These are phyloP conservation scores for Arabidopsis suecica DNA, from an alignment of 345 rosid genomes.

Conservation along the genomic window DNA sequence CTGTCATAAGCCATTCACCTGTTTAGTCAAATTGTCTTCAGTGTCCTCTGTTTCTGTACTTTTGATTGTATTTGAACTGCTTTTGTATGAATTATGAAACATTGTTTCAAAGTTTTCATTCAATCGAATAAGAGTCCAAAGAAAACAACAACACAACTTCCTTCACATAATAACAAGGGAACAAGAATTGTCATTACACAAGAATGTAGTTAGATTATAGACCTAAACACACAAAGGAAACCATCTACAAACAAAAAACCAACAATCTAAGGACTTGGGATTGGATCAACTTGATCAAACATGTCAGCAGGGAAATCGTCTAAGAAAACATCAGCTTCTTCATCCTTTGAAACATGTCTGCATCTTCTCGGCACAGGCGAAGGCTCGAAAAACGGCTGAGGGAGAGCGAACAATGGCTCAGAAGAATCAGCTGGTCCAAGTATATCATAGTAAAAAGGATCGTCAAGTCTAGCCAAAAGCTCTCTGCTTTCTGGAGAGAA, in stretches of 20 bases:
- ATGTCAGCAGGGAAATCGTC: slow-evolving; percentile 79
- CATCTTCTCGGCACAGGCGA: slow-evolving; percentile 32
- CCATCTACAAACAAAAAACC: not conserved
- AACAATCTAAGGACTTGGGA: slow-evolving; percentile 55
- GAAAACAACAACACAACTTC: not conserved
- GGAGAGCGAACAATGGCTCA: slow-evolving; percentile 48
- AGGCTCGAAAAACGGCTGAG: slow-evolving; percentile 58
- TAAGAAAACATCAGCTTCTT: slow-evolving; percentile 58
- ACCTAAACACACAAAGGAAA: slow-evolving; percentile 32
- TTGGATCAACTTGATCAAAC: slow-evolving; percentile 66
- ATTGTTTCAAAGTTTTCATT: slow-evolving; percentile 26
- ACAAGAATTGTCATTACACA: slow-evolving; percentile 32
- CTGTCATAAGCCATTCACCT: slow-evolving; percentile 34
- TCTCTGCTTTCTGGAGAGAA: slow-evolving; percentile 65
- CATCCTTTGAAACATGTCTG: slow-evolving; percentile 44
- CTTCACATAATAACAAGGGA: not conserved
- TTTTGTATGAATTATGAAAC: slow-evolving; percentile 26
- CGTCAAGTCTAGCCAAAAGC: slow-evolving; percentile 60
- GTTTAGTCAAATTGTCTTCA: slow-evolving; percentile 17
- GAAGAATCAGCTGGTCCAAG: slow-evolving; percentile 57
- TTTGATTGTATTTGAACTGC: slow-evolving; percentile 24
- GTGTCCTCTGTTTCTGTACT: slow-evolving; percentile 33
- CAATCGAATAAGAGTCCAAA: slow-evolving; percentile 5
- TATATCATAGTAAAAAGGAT: slow-evolving; percentile 58
- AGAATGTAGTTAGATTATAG: slow-evolving; percentile 22